These are phyloP conservation scores for Cnidoscolus chayamansa DNA, from an alignment of 441 rosid species.

Conservation along the genomic window DNA sequence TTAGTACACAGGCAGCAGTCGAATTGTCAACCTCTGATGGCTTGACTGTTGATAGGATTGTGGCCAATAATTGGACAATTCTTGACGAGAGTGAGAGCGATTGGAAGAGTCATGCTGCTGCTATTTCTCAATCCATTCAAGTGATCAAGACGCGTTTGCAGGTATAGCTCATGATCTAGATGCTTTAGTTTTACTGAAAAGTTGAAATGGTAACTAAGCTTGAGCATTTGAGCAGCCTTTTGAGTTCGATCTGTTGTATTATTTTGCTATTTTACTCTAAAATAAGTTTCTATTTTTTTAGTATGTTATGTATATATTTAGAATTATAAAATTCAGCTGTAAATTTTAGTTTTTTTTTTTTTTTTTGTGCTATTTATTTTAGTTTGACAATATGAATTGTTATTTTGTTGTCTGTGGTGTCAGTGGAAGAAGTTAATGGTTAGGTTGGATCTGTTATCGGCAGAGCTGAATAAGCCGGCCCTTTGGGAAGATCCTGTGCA, in stretches of 20 bases:
- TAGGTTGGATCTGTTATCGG: conserved; percentile 59
- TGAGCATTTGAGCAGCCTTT: background rate
- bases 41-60: conserved; percentile 67
- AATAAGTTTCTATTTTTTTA: background rate
- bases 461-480: conserved; percentile 67
- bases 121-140: conserved; percentile 85
- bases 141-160: conserved; percentile 84
- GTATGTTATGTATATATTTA: background rate
- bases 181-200: background rate
- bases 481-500: conserved; percentile 86
- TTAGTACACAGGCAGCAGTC: conserved; percentile 43
- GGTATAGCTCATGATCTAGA: conserved; percentile 35
- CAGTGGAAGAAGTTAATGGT: conserved; percentile 83
- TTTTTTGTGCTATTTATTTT: background rate
- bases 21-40: conserved; percentile 70
- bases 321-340: background rate
- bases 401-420: conserved; percentile 25
- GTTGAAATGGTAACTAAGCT: background rate
- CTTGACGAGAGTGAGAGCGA: conserved; percentile 75
- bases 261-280: background rate
- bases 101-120: conserved; percentile 94
- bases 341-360: too few species aligned
- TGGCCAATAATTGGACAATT: conserved; percentile 70
- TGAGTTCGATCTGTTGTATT: conserved; percentile 6
- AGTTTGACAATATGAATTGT: conserved; percentile 10